Base-by-base conservation (phyloP, 179 eudicot genomes). In the Patellifolia procumbens region DNA sequence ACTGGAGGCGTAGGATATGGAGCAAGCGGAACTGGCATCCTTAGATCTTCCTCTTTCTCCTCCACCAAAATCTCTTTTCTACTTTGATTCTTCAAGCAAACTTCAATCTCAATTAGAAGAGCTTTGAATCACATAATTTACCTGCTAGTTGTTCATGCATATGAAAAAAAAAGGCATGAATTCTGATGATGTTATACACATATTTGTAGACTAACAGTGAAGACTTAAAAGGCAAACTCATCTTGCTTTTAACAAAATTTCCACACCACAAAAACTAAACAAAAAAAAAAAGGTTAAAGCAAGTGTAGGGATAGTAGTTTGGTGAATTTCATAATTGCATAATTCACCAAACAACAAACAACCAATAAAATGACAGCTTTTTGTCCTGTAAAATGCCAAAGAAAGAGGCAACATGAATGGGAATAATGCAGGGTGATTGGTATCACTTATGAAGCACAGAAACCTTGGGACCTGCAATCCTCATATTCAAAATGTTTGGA, bases 1-100 rank as follows among this genome's bases (percentile, higher is more conserved):
- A 81, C 84, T 11, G 94, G 87, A 77, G 92, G 88, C 16, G 87
- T 80, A 55, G 97, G 97, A 88, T 90, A 92, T 15, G 97, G 95
- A 79, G 95, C 97, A 78, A 92, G 91, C 83, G 97, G 97, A 73
- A 92, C 92, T 56, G 97, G 92, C 97, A 91, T 91, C 81, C 85
- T 79, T 77, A 22, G 78, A 79, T 78, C n/a, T 32, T 67, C 28
- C 78, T 63, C 63, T 34, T 45, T 73, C 28, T 59, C 68, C 28
- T 39, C 45, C 42, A 52, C 6, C 24, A 51, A 52, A n/a, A 17
- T 2, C 39, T 37, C 39, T 37, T 5, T 35, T 34, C 31, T 68
- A n/a, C 19, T 63, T 68, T 22, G 58, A 75, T 76, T 74, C 83
- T 22, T 76, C 70, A 58, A 76, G 63, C 80, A 81, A 81, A 73